These are phyloP conservation scores for Phytophthora colocasiae DNA, from an alignment of 352 stramenopile genomes.

Conservation along the genomic window DNA sequence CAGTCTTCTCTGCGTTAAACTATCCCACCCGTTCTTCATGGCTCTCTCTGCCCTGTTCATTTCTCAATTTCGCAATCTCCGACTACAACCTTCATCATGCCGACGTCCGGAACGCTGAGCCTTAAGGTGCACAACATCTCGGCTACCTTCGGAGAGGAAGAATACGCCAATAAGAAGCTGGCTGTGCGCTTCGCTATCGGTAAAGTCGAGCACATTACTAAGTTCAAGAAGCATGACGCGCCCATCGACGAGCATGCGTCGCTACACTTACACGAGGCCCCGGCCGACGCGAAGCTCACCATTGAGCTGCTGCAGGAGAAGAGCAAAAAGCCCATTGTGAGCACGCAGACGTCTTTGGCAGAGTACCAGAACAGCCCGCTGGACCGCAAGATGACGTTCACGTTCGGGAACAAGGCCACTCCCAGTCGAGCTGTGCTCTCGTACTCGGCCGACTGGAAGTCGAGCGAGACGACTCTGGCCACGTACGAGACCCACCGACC, in stretches of 20 bases:
- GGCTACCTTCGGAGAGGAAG: conserved; percentile 32
- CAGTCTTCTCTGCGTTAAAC: conserved; percentile 3
- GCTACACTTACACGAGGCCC: conserved; percentile 42
- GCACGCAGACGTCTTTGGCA: conserved; percentile 39
- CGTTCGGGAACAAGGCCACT: conserved; percentile 38
- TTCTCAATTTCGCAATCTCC: conserved; percentile 34
- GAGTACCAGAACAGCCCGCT: conserved; percentile 37
- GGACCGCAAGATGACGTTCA: conserved; percentile 52
- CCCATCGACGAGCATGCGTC: conserved; percentile 44
- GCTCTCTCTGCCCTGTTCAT: conserved; percentile 18
- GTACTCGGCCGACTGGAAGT: conserved; percentile 38
- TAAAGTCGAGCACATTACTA: conserved; percentile 32
- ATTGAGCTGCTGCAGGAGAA: conserved; percentile 25
- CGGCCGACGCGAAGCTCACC: conserved; percentile 36
- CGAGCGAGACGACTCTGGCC: conserved; percentile 29
- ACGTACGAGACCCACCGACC: conserved; percentile 48
- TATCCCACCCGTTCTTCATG: neutral
- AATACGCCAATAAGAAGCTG: conserved; percentile 23
- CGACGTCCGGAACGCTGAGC: conserved; percentile 42
- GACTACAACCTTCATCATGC: conserved; percentile 29
- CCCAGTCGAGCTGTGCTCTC: conserved; percentile 38
- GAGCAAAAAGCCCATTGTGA: conserved; percentile 50
- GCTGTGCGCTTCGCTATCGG: conserved; percentile 38
- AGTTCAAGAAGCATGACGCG: conserved; percentile 34
- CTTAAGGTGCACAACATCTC: conserved; percentile 48